Evolutionary conservation across 2,329 filamentous ascomycete species (phyloP).

Genomic region (Colletotrichum paranaense): DNA sequence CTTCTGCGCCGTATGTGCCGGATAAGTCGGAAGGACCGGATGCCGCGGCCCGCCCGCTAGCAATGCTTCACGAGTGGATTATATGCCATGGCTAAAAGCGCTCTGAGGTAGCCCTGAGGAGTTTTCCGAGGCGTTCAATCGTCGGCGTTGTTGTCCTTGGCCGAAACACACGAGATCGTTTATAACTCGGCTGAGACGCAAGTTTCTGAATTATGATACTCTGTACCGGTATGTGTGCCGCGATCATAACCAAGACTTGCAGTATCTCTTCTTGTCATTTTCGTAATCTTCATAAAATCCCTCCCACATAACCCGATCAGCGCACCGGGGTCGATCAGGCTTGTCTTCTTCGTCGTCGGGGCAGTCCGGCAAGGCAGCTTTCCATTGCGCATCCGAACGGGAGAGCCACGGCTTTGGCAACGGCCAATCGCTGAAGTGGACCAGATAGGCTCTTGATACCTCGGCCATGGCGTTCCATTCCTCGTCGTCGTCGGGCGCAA

Average conservation of each 20-base stretch:
- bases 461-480: conserved; percentile 66
- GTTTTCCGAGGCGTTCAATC: no score
- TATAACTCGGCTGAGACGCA: neutral
- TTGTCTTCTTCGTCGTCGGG: neutral
- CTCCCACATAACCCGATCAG: conserved; percentile 22
- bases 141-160: no score
- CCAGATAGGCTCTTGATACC: conserved; percentile 70
- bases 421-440: conserved; percentile 81
- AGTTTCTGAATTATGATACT: no score
- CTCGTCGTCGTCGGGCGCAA: conserved; percentile 59
- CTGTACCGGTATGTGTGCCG: neutral
- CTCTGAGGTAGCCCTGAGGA: no score
- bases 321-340: conserved; percentile 9
- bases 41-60: no score
- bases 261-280: conserved; percentile 18
- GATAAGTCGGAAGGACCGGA: no score
- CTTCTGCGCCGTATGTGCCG: no score
- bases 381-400: conserved; percentile 17
- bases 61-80: no score
- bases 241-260: conserved; percentile 10
- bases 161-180: no score
- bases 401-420: conserved; percentile 68
- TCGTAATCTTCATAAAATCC: conserved; percentile 22
- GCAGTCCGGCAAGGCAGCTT: conserved; percentile 25
- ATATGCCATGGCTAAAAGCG: no score